These are phyloP conservation scores for Helicostylum pulchrum DNA, from an alignment of 192 early-diverging fungal genomes.

Conservation along the genomic window DNA sequence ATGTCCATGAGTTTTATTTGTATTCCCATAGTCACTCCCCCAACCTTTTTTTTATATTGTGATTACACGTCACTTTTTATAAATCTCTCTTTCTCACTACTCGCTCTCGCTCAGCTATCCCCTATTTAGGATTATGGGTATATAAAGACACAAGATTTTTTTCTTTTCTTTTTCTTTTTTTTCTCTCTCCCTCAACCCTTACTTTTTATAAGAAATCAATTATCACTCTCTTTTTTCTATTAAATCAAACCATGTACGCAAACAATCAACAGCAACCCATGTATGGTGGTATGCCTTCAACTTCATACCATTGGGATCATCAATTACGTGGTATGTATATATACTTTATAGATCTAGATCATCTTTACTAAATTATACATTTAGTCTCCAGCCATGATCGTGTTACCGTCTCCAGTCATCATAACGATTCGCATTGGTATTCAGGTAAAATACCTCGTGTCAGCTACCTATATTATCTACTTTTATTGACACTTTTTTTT, in stretches of 20 bases:
- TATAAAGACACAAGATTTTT: no score
- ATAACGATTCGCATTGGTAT: constrained; percentile 14
- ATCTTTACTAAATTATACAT: background rate
- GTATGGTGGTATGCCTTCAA: constrained; percentile 10
- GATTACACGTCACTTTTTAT: no score
- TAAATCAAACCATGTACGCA: background rate
- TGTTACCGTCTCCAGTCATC: background rate
- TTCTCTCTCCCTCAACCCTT: background rate
- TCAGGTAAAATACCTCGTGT: constrained; percentile 1
- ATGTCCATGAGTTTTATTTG: no score
- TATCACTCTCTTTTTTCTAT: background rate
- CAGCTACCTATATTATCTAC: background rate
- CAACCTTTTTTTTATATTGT: no score
- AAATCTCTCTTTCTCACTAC: no score
- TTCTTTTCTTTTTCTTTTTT: background rate
- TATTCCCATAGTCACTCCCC: no score
- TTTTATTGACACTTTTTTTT: background rate
- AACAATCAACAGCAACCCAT: background rate
- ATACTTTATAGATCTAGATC: no score
- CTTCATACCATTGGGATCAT: constrained; percentile 7
- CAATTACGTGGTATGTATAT: constrained; percentile 7
- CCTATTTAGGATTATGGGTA: no score
- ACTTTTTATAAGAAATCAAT: no score
- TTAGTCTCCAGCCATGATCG: constrained; percentile 5
- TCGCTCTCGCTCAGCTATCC: no score